These are phyloP conservation scores for Geotrichum klebahnii DNA, from an alignment of 1,139 yeast species.

Conservation along the genomic window DNA sequence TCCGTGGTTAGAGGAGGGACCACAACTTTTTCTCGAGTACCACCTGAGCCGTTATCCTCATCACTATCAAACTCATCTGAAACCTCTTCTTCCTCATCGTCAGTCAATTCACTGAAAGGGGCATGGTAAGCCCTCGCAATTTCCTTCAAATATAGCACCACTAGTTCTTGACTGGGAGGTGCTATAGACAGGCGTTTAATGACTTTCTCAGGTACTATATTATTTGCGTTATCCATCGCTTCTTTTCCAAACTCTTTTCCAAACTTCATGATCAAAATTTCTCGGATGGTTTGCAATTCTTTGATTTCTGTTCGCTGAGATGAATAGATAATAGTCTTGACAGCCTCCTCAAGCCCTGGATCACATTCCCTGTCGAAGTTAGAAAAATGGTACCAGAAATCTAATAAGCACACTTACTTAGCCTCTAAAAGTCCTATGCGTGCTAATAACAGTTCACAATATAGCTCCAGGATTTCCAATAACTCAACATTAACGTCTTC, in stretches of 20 bases:
- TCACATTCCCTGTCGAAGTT: conserved; percentile 58
- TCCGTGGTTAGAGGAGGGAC: conserved; percentile 28
- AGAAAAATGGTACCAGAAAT: conserved; percentile 1
- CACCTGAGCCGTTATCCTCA: conserved; percentile 36
- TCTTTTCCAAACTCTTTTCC: conserved; percentile 61
- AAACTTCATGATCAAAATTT: conserved; percentile 57
- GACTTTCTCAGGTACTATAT: conserved; percentile 62
- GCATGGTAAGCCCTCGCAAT: conserved; percentile 78
- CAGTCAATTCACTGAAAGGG: conserved; percentile 58
- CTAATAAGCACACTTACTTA: conserved; percentile 8
- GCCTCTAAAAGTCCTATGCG: conserved; percentile 56
- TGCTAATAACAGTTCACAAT: conserved; percentile 79
- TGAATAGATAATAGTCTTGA: conserved; percentile 63
- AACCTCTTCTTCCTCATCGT: conserved; percentile 34
- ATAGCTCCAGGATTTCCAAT: conserved; percentile 72
- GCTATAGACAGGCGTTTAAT: conserved; percentile 57
- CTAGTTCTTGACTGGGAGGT: conserved; percentile 65
- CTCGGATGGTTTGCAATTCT: conserved; percentile 61
- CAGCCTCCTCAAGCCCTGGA: conserved; percentile 68
- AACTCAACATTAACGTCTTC: conserved; percentile 82
- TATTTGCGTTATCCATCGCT: conserved; percentile 57
- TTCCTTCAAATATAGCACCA: conserved; percentile 66
- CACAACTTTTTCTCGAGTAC: conserved; percentile 30
- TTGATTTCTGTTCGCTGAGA: conserved; percentile 73
- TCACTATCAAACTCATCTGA: conserved; percentile 35